phyloP scores from a whole-genome alignment of 371 early-diverging fungal genomes.

The Nosema muscidifuracis region DNA sequence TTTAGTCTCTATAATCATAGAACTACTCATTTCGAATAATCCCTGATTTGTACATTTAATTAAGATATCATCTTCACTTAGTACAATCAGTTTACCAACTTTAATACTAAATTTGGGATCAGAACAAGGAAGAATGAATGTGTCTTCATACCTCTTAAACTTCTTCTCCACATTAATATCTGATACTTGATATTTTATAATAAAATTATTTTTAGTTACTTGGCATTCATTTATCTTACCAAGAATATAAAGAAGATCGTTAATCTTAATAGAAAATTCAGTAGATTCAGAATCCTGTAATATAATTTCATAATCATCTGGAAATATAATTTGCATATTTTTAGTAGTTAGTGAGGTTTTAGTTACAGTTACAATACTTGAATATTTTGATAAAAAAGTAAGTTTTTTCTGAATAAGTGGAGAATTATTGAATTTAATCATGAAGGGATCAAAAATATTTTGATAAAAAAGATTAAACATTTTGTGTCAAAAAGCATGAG shows the following conservation, averaged over 20 bases:
- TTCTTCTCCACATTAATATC: slow-evolving; percentile 11
- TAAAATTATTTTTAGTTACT: background rate
- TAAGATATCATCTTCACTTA: slow-evolving; percentile 9
- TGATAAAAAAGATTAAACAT: too few relatives aligned
- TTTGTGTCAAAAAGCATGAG: too few relatives aligned
- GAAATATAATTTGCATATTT: slow-evolving; percentile 8
- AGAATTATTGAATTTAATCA: slow-evolving; percentile 1
- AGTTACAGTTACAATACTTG: slow-evolving; percentile 12
- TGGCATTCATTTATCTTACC: background rate
- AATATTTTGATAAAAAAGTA: background rate
- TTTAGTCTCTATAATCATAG: slow-evolving; percentile 3
- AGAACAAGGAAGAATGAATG: background rate
- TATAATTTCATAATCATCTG: background rate
- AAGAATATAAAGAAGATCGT: slow-evolving; percentile 12
- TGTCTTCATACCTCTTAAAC: slow-evolving; percentile 5
- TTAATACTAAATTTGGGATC: slow-evolving; percentile 7
- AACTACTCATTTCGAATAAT: background rate
- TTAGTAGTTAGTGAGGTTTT: background rate
- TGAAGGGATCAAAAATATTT: too few relatives aligned
- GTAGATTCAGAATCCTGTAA: background rate
- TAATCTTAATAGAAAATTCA: background rate
- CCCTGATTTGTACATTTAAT: slow-evolving; percentile 9
- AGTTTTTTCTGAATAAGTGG: background rate
- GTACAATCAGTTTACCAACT: background rate
- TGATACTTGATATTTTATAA: background rate